Percentiles rank a stretch among this genome's conserved stretches.
Conservation (phyloP, 192 early-diverging fungal genomes). For the Podila epicladia region DNA sequence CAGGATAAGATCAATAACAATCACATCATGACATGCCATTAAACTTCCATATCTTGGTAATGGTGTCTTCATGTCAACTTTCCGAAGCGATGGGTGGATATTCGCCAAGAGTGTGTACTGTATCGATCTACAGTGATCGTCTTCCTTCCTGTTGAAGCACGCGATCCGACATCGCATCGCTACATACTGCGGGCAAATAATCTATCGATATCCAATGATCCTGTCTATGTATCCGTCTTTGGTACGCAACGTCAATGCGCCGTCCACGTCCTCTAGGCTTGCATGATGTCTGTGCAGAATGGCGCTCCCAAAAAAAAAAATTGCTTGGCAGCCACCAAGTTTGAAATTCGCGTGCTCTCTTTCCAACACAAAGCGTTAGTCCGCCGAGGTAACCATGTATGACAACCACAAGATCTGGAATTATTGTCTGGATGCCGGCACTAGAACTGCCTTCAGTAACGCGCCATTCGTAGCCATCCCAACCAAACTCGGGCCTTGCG, state of each 20-base stretch:
- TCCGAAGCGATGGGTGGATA: constrained; percentile 35
- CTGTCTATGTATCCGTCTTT: constrained; percentile 15
- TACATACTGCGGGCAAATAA: constrained; percentile 24
- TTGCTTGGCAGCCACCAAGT: constrained; percentile 31
- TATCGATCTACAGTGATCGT: constrained; percentile 41
- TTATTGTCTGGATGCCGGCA: too few species aligned
- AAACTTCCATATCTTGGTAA: constrained; percentile 29
- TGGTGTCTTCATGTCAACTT: constrained; percentile 29
- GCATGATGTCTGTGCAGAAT: constrained; percentile 17
- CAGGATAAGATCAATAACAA: constrained; percentile 9
- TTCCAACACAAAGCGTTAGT: constrained; percentile 26
- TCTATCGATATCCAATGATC: constrained; percentile 13
- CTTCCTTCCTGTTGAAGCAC: constrained; percentile 35
- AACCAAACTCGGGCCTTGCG: too few species aligned
- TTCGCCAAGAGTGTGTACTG: constrained; percentile 32
- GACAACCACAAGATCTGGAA: too few species aligned
- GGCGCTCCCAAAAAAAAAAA: constrained; percentile 25
- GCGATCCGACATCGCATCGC: background rate
- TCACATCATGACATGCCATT: constrained; percentile 10
- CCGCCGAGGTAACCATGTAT: constrained; percentile 39
- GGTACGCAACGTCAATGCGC: constrained; percentile 12
- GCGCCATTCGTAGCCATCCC: too few species aligned
- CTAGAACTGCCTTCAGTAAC: too few species aligned
- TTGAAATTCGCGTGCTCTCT: constrained; percentile 39
- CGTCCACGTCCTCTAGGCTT: constrained; percentile 24